Evolutionary conservation across 345 rosid species (phyloP), one percentile per base, ranked within the genome.

Genomic region (Citrus trifoliata): DNA sequence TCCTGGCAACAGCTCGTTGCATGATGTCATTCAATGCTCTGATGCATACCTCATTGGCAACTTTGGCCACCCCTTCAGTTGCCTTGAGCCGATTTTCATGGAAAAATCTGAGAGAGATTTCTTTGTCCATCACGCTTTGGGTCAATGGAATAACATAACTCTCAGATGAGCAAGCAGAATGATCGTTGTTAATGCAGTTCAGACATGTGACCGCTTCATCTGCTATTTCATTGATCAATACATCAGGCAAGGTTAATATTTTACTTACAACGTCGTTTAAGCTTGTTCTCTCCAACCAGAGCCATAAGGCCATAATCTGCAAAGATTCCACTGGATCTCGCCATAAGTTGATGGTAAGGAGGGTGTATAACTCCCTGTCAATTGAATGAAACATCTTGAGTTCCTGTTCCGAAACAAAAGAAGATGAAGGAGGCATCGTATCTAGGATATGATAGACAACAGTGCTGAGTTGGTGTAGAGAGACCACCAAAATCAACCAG

Each of bases 241-340:
- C 19, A 7, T 6, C 7, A 35, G 91, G 90, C 30, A 87, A 76
- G 30, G 89, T 61, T 27, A 88, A 22, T 37, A 85, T 82, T 27
- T 82, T 87, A 56, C 73, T 24, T 1, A 89, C 85, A 4, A 83
- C 28, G 4, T 74, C 4, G 9, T 5, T 51, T 40, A 65, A 82
- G 24, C 90, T 88, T 7, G 63, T 67, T 38, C 83, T 65, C 76
- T 91, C 95, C 42, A 88, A 73, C 95, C 93, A 88, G 3, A 89
- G 65, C 86, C 85, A 88, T 4, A 90, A 38, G 33, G 88, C 93
- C 56, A 90, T 53, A 5, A 85, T 65, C 1, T 84, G 82, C 81
- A 89, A 63, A 0, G 86, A 83, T 74, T 89, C 87, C n/a, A 77
- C 32, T 0, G 90, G 92, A 46, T 91, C 89, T 35, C 91, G 73